Evolutionary conservation across 768 basidiomycete genomes (phyloP).

Genomic region (Jaapia argillacea): DNA sequence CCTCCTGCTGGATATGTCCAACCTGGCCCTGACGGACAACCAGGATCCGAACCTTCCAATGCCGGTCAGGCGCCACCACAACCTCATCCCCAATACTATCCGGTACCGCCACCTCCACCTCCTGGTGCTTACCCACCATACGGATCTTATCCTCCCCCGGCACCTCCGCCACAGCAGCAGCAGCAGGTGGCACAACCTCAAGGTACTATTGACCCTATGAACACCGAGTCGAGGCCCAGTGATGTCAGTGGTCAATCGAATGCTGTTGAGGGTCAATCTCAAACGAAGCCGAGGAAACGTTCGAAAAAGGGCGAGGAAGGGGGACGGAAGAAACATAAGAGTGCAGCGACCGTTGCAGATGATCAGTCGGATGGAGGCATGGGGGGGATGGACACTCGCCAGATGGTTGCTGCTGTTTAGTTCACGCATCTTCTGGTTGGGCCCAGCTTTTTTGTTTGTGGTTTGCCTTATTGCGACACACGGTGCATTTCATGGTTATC

Average conservation of each 20-base stretch:
- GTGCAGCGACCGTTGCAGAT: too few species aligned
- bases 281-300: background rate
- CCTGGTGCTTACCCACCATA: background rate
- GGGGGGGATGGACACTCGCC: too few species aligned
- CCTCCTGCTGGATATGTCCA: slow-evolving; percentile 33
- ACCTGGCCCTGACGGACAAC: slow-evolving; percentile 27
- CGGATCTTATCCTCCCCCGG: too few species aligned
- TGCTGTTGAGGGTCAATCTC: background rate
- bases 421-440: too few species aligned
- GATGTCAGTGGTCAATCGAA: too few species aligned
- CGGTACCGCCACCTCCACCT: background rate
- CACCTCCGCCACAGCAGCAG: too few species aligned
- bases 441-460: too few species aligned
- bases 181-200: too few species aligned
- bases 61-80: background rate
- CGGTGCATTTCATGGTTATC: too few species aligned
- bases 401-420: too few species aligned
- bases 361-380: too few species aligned
- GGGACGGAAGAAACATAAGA: background rate
- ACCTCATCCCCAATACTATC: background rate
- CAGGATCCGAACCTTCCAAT: slow-evolving; percentile 11
- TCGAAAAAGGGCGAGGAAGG: background rate
- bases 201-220: background rate
- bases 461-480: too few species aligned
- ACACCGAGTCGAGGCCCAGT: background rate